Base-by-base conservation (phyloP, 2,329 filamentous ascomycete species). In the Talaromyces funiculosus region DNA sequence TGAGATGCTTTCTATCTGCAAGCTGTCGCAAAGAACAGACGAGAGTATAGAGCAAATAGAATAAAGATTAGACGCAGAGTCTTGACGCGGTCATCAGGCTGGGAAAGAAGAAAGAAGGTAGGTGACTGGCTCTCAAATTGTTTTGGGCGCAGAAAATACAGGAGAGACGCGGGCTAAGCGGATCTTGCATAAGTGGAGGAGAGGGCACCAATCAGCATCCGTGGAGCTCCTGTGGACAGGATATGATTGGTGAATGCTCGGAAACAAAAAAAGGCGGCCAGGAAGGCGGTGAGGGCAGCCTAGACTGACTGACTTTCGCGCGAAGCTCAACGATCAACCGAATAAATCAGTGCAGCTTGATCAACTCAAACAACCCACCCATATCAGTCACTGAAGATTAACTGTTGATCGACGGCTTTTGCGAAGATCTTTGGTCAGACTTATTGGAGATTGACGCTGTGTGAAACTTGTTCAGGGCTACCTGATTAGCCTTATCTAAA, bases 211-310 rank as follows among this genome's bases (percentile, higher is more conserved):
- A 49, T 47, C 59, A 61, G 14, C 6, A 6, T 8, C 6, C 12
- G 37, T 40, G 0, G 4, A 10, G 7, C 24, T 22, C 2, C 4
- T 35, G 7, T 14, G 1, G 1, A 16, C n/a, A 18, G 4, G 10
- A 8, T 24, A 0, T 57, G 38, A 45, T 57, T 57, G 38, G 54
- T 43, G 10, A 12, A 18, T 35, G 10, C 12, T 35, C 4, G 2
- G 3, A 5, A 20, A 33, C 29, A 35, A 35, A 31, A 16, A 57
- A 42, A 49, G 49, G 60, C 54, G 54, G 54, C 56, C 53, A 42
- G 54, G 24, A 18, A 24, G 60, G 60, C 60, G 60, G 60, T 61
- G 60, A 61, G 54, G 16, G 20, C 20, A 33, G 14, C 22, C 8
- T 24, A 26, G 45, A 53, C 59, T 35, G 37, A 43, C 43, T 31